These are phyloP conservation scores for Coelastrella sp. DNA, from an alignment of 139 green algal species.

Conservation along the genomic window DNA sequence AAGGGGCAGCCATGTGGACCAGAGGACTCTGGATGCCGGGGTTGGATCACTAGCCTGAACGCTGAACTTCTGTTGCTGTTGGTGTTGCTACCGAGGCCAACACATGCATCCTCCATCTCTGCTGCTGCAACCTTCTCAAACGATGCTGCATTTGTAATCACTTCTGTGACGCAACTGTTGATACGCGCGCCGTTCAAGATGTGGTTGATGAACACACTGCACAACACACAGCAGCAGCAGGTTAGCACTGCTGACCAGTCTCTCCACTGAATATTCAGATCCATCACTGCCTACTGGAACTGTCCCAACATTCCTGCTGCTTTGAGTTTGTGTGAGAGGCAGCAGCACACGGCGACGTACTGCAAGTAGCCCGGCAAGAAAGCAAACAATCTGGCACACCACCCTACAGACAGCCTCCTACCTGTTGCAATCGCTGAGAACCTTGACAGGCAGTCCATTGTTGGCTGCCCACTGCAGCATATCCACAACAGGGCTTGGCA, in stretches of 20 bases:
- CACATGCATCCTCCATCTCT: not conserved
- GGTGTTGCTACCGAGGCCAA: constrained; percentile 14
- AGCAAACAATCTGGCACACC: too few relatives aligned
- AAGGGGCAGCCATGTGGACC: constrained; percentile 71
- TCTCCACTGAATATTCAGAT: too few relatives aligned
- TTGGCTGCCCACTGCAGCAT: constrained; percentile 38
- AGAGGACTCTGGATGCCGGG: constrained; percentile 4
- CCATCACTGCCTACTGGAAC: too few relatives aligned
- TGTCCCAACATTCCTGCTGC: too few relatives aligned
- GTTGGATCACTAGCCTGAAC: constrained; percentile 39
- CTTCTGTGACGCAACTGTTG: constrained; percentile 58
- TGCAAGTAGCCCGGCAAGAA: too few relatives aligned
- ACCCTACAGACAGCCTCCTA: not conserved
- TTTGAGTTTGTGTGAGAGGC: too few relatives aligned
- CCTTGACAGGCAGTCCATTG: constrained; percentile 56
- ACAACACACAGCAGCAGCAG: constrained; percentile 61
- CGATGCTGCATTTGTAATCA: constrained; percentile 77
- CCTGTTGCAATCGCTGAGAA: constrained; percentile 68
- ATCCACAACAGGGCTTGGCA: constrained; percentile 61
- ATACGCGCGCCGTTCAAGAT: constrained; percentile 77
- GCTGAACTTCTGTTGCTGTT: not conserved
- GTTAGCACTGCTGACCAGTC: not conserved
- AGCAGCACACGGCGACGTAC: too few relatives aligned
- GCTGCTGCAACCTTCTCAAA: constrained; percentile 66
- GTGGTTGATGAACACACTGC: constrained; percentile 78